These are phyloP conservation scores for Termitomyces sp. DNA, from an alignment of 768 basidiomycete genomes.

Conservation along the genomic window DNA sequence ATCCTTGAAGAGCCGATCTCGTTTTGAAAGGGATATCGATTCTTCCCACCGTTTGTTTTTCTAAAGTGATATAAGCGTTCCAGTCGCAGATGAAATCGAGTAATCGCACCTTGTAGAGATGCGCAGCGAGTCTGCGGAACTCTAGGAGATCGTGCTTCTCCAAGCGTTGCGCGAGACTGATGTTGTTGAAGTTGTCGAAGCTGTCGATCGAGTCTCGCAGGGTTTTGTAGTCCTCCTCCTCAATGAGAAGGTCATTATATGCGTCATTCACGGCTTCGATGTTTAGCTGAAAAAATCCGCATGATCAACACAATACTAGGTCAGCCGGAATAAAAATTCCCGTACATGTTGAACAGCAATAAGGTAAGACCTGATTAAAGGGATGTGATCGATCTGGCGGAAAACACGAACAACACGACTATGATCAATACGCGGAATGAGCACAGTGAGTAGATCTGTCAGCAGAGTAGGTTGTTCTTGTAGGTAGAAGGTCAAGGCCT, in stretches of 20 bases:
- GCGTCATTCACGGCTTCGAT: constrained; percentile 97
- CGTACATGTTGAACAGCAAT: constrained; percentile 93
- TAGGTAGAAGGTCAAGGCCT: constrained; percentile 90
- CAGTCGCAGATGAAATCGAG: not conserved
- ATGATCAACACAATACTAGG: not conserved
- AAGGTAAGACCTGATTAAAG: constrained; percentile 92
- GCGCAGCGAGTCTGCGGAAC: constrained; percentile 91
- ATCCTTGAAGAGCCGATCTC: constrained; percentile 96
- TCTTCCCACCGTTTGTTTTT: constrained; percentile 97
- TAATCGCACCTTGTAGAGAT: constrained; percentile 83
- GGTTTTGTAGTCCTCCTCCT: constrained; percentile 98
- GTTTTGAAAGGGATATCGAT: constrained; percentile 91
- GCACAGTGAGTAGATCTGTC: constrained; percentile 88
- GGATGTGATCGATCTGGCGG: constrained; percentile 92
- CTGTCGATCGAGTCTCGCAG: constrained; percentile 97
- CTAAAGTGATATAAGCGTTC: constrained; percentile 30
- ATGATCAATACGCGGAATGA: constrained; percentile 95
- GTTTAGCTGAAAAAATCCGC: constrained; percentile 60
- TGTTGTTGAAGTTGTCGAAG: constrained; percentile 97
- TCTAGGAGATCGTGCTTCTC: constrained; percentile 91
- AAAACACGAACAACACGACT: constrained; percentile 94
- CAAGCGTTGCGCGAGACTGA: constrained; percentile 77
- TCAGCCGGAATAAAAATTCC: not conserved
- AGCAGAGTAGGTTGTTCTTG: constrained; percentile 91
- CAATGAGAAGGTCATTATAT: constrained; percentile 96